Evolutionary conservation across 2,329 filamentous ascomycete species (phyloP), one percentile per base, ranked within the genome.

Genomic region (Monosporascus sp.): DNA sequence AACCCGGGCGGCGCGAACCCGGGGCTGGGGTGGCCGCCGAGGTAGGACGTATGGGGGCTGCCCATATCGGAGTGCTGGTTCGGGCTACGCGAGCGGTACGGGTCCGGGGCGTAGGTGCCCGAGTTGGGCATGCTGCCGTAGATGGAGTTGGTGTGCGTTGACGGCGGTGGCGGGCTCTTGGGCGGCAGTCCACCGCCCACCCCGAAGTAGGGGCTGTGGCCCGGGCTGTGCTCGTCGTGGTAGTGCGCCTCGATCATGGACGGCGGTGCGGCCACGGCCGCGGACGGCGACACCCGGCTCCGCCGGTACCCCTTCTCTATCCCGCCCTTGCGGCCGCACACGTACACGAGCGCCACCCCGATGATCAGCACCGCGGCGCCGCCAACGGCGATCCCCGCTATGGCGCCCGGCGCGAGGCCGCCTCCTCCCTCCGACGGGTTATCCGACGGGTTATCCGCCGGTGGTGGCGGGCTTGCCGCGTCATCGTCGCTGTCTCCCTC

Each of bases 371-470:
- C 68, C 2, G 74, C 78, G 1, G 76, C 70, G 1, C 65, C 68
- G 24, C 82, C 81, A 37, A 87, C 72, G 1, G 73, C 74, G 31
- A 87, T 84, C 5, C 83, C 84, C 1, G 80, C 82, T 28, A 86
- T 85, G 2, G 77, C 78, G 4, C 81, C 81, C 0, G 66, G 51
- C 35, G 71, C 69, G 6, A 76, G 63, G 24, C 53, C 46, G n/a
- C 53, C 49, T 18, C 49, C 44, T 17, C 17, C 37, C 20, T n/a
- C 22, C 52, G 7, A 63, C 64, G 22, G 72, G 57, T 18, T 50
- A 40, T n/a, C 22, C 52, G 7, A 63, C 64, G 22, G 72, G 57
- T 18, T 50, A 40, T 35, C 51, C 26, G 20, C 55, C 51, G 48
- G 40, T 49, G 40, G 53, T 50, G 35, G 54, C 28, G 43, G 55